Base-by-base conservation (phyloP, 345 rosid species). In the Aquilaria sinensis region DNA sequence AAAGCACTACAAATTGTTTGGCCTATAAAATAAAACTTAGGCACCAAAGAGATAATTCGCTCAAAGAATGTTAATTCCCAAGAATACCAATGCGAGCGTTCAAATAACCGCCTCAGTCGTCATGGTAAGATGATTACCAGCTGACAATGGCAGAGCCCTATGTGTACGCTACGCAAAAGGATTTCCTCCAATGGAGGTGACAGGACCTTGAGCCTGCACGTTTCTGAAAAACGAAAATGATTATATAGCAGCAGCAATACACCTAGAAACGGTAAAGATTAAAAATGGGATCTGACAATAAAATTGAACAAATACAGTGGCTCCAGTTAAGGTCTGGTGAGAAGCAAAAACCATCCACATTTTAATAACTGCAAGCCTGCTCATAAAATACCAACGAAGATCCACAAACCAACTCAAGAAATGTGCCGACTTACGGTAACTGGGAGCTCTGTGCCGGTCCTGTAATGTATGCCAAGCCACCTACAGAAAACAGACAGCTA, bases 151-250 rank as follows among this genome's bases (percentile, higher is more conserved):
- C 43, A 37, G 43, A 37, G 43, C 43, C 43, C 43, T 37, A 37
- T 37, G 43, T 23, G 23, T 23, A 23, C 23, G 23, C 80, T 81
- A 93, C 2, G 94, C 91, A 71, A 94, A 94, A 50, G 97, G 97
- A 73, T 94, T 94, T 64, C 97, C 92, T 64, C 96, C 89, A 0
- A 82, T 37, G 7, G 85, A 85, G 66, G 99, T 88, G 72, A 90
- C 85, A 56, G 81, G 88, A 6, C 80, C 99, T 68, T 86, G 96
- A 34, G 85, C 60, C 31, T 83, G 78, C 37, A 85, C 69, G 56
- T 74, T 83, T 77, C 97, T 94, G 75, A 61, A 67, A 43, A 31
- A 60, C 47, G 45, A 51, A 51, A 63, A 31, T 2, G 2, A 23
- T 23, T 23, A 23, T 53, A 30, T 4, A 49, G 5, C 52, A 53